Conservation (phyloP, 2,329 filamentous ascomycete genomes). For the Colletotrichum chrysophilum region DNA sequence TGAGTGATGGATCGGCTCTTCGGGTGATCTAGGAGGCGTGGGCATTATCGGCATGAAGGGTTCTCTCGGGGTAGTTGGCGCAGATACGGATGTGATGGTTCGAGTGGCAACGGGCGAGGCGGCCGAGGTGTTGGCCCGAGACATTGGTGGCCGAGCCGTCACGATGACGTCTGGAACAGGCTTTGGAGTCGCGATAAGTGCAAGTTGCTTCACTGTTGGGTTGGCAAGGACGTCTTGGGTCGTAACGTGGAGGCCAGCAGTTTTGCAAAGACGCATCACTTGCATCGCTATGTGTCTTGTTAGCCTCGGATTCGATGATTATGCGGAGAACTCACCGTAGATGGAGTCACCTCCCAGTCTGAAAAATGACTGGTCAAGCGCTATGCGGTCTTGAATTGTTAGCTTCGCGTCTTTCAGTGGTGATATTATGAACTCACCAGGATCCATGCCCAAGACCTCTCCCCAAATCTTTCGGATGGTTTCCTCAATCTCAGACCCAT, state of each 20-base stretch:
- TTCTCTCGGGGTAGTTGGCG: neutral
- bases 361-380: constrained; percentile 63
- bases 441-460: constrained; percentile 39
- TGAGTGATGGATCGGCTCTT: neutral
- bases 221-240: constrained; percentile 19
- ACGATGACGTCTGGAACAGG: neutral
- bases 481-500: neutral
- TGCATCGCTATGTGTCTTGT: constrained; percentile 42
- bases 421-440: neutral
- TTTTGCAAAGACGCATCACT: constrained; percentile 49
- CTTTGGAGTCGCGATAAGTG: neutral
- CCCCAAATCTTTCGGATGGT: constrained; percentile 34
- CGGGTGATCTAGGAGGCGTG: neutral
- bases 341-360: constrained; percentile 58
- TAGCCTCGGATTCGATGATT: neutral
- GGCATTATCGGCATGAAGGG: neutral
- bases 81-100: neutral
- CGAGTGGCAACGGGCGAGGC: neutral
- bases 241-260: constrained; percentile 59
- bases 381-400: constrained; percentile 36
- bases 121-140: neutral
- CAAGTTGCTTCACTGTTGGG: neutral
- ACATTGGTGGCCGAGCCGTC: neutral
- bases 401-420: neutral
- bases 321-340: neutral